Conservation (phyloP, 2,329 filamentous ascomycete species). For the Eutypa lata region DNA sequence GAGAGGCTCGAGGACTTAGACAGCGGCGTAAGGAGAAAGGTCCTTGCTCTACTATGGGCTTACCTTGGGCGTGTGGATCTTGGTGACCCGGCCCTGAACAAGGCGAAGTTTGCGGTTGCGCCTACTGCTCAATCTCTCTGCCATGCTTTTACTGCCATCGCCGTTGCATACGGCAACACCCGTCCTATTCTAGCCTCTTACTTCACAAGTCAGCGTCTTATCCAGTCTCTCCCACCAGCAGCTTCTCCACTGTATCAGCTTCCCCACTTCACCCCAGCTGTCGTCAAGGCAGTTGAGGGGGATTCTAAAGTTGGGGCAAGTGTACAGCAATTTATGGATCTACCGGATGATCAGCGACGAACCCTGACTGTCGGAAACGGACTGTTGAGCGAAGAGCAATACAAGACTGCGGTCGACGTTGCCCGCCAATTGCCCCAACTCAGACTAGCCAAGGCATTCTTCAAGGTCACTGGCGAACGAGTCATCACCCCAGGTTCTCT, state of each 20-base stretch:
- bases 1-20: constrained; percentile 77
- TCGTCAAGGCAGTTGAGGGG: constrained; percentile 67
- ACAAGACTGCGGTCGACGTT: constrained; percentile 70
- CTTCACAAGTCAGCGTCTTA: constrained; percentile 77
- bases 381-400: constrained; percentile 73
- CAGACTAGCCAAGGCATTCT: constrained; percentile 87
- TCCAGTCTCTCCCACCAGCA: constrained; percentile 83
- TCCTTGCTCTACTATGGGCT: constrained; percentile 87
- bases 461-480: constrained; percentile 95
- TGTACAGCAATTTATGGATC: constrained; percentile 84
- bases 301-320: constrained; percentile 72
- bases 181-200: constrained; percentile 79
- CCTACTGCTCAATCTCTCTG: constrained; percentile 83
- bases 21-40: constrained; percentile 76
- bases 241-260: constrained; percentile 88
- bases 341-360: constrained; percentile 72
- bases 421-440: constrained; percentile 82
- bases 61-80: constrained; percentile 88
- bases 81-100: constrained; percentile 71
- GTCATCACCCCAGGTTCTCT: constrained; percentile 89
- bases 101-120: constrained; percentile 84
- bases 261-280: constrained; percentile 72
- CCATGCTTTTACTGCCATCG: constrained; percentile 81
- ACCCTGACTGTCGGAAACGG: constrained; percentile 66
- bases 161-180: constrained; percentile 83